Base-by-base conservation (phyloP, 768 basidiomycete genomes). In the Boletus fagicola region DNA sequence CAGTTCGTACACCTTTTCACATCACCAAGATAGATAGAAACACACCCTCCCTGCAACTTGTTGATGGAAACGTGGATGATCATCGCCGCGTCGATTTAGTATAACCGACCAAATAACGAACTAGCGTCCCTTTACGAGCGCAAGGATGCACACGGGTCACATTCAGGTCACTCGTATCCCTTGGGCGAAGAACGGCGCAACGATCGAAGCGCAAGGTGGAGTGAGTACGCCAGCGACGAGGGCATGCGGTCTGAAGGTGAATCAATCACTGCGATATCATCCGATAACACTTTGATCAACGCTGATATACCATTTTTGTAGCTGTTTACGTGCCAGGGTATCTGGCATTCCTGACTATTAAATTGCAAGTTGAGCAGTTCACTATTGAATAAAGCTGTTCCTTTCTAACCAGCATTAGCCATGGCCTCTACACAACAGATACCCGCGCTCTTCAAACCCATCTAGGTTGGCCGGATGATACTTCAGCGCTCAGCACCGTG, bases 401-500 rank as follows among this genome's bases (percentile, higher is more conserved):
- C 39, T 28, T 18, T 30, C 31, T 38, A n/a, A n/a, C 46, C 15
- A 36, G 31, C 24, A 33, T 28, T 13, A 13, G 6, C 9, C 33
- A 63, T 63, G 62, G 2, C 53, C 4, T 26, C 33, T 20, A 28
- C 45, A 38, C 50, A 50, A 3, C 51, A 48, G 30, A 51, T 18
- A 3, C 51, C 59, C 2, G 33, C 57, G 15, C 78, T 83, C 38
- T 84, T 84, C 67, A 72, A 74, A 33, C 78, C 82, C 18, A 74
- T 77, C 58, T 62, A 66, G 49, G 71, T 84, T 28, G 83, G 83
- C 39, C 54, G 62, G 1, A 43, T 78, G 5, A 50, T 63, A 2
- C 74, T 84, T 26, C 52, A 72, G 51, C 83, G 74, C 83, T 26
- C 53, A 72, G 51, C 83, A 86, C 67, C 76, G 84, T 2, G 71